Evolutionary conservation across 2,329 filamentous ascomycete species (phyloP), one percentile per base, ranked within the genome.

Genomic region (Botrytis cinerea): DNA sequence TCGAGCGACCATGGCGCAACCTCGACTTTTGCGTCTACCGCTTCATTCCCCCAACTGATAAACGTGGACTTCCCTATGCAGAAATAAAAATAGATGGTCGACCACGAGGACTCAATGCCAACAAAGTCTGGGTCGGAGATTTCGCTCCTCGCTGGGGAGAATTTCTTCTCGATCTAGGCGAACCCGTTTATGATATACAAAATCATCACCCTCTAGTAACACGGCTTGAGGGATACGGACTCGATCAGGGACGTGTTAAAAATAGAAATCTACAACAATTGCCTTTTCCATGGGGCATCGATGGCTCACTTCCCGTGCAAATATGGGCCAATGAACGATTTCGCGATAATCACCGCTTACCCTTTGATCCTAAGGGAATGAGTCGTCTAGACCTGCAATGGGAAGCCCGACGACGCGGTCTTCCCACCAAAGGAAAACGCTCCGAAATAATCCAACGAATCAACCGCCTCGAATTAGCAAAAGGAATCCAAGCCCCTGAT

Each of bases 121-220:
- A 14, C 12, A 70, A 70, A 46, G 68, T 70, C 1, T 70, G 54
- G 51, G 54, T 70, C 14, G 68, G 16, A 25, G 54, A 63, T 7
- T 71, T 71, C 46, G 12, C 45, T 16, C 70, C 70, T 6, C 20
- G 9, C 0, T 54, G 40, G 46, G 70, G 70, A 9, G 38, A 51
- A 12, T 72, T 68, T n/a, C 70, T 72, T 25, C 51, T 73, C 43
- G 71, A 73, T 22, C 32, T 69, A 16, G 63, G 71, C 16, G 71
- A 73, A n/a, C 66, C 63, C 18, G 43, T 61, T 5, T 73, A 68
- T 57, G 71, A 73, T 22, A n/a, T 59, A 1, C 71, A 73, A 9
- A 10, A 40, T 43, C 16, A 70, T 28, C n/a, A 32, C 7, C 66
- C 71, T 0, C n/a, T 69, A 2, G 43, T 73, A 12, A 64, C 62